phyloP scores from a whole-genome alignment of 108 stramenopile species.

The Nitzschia inconspicua region DNA sequence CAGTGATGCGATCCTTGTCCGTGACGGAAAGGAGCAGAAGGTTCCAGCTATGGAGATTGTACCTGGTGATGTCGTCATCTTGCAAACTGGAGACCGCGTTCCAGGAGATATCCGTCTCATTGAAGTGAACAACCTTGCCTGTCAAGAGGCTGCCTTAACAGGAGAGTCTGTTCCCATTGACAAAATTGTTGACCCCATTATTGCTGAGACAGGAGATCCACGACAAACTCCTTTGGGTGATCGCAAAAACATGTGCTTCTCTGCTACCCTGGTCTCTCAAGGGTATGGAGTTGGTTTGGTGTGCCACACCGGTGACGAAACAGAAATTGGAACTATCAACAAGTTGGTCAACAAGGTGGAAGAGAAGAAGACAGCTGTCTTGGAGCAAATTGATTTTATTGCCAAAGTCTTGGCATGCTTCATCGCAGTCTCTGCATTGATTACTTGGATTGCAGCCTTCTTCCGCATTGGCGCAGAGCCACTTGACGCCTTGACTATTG shows the following conservation, averaged over 20 bases:
- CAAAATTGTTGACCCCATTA: slow-evolving; percentile 65
- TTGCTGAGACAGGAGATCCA: slow-evolving; percentile 29
- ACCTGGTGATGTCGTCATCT: slow-evolving; percentile 72
- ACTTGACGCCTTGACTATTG: slow-evolving; percentile 71
- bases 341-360: slow-evolving; percentile 71
- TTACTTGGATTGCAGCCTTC: slow-evolving; percentile 76
- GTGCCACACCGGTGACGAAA: slow-evolving; percentile 75
- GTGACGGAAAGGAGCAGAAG: slow-evolving; percentile 61
- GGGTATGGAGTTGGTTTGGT: slow-evolving; percentile 87
- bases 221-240: slow-evolving; percentile 76
- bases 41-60: slow-evolving; percentile 67
- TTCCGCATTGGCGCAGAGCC: slow-evolving; percentile 22
- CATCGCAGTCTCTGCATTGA: slow-evolving; percentile 69
- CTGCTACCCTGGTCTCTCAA: slow-evolving; percentile 87
- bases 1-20: slow-evolving; percentile 59
- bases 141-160: slow-evolving; percentile 87
- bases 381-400: slow-evolving; percentile 88
- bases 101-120: slow-evolving; percentile 92
- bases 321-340: slow-evolving; percentile 96
- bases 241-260: slow-evolving; percentile 83
- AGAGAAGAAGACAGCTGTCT: slow-evolving; percentile 89
- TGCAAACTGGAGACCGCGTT: slow-evolving; percentile 73
- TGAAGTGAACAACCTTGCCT: slow-evolving; percentile 61
- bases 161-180: slow-evolving; percentile 90
- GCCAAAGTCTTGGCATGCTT: slow-evolving; percentile 77